Evolutionary conservation across 768 basidiomycete species (phyloP).

Genomic region (Serpula lacrymans): DNA sequence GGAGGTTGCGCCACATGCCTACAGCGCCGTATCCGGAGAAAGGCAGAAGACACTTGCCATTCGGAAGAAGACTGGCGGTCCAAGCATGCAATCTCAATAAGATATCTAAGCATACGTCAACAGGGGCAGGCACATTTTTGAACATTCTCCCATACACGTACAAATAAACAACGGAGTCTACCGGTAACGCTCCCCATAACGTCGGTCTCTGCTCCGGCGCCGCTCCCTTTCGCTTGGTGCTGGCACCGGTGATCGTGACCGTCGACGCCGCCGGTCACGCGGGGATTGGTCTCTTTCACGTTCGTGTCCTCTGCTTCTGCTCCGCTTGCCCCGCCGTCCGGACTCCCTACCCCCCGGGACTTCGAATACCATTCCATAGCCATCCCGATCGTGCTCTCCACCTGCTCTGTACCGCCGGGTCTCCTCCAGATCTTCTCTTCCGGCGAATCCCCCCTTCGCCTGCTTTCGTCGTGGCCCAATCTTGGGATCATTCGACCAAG

Average conservation of each 20-base stretch:
- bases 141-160: no score
- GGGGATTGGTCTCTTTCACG: slow-evolving; percentile 25
- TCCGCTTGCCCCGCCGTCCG: slow-evolving; percentile 39
- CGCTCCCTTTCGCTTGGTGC: slow-evolving; percentile 19
- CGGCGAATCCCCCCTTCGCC: slow-evolving; percentile 51
- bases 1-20: no score
- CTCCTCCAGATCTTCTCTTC: slow-evolving; percentile 70
- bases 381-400: slow-evolving; percentile 25
- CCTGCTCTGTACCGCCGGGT: slow-evolving; percentile 61
- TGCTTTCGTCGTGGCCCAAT: slow-evolving; percentile 38
- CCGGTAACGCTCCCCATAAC: slow-evolving; percentile 36
- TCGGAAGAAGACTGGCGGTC: no score
- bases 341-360: slow-evolving; percentile 39
- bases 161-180: no score
- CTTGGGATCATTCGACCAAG: slow-evolving; percentile 79
- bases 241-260: slow-evolving; percentile 19
- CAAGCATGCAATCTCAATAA: no score
- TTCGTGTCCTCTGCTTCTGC: slow-evolving; percentile 52
- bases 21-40: no score
- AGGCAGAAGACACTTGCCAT: no score
- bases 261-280: slow-evolving; percentile 21
- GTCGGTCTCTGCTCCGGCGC: slow-evolving; percentile 30
- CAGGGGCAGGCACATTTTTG: no score
- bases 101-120: no score
- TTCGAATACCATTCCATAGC: slow-evolving; percentile 86